These are phyloP conservation scores for Backusella liffmaniae DNA, from an alignment of 192 early-diverging fungal genomes.

Conservation along the genomic window DNA sequence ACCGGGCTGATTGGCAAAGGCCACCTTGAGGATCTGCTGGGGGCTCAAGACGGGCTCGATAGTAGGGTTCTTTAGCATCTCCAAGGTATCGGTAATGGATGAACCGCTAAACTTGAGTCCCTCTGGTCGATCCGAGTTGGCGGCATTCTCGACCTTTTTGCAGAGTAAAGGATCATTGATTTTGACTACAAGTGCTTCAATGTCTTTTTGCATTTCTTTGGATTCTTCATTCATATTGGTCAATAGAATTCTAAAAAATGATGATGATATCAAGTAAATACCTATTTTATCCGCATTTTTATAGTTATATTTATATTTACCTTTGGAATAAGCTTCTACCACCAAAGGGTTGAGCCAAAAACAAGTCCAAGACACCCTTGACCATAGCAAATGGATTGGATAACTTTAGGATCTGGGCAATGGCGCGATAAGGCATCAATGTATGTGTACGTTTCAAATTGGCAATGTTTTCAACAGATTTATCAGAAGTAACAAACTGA, in stretches of 20 bases:
- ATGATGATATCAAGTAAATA: too few relatives aligned
- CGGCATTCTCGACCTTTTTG: slow-evolving; percentile 50
- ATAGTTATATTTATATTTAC: slow-evolving; percentile 10
- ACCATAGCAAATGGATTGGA: slow-evolving; percentile 58
- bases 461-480: slow-evolving; percentile 44
- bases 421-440: slow-evolving; percentile 52
- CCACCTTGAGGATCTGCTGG: slow-evolving; percentile 34
- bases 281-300: too few relatives aligned
- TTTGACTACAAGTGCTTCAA: slow-evolving; percentile 21
- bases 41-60: slow-evolving; percentile 15
- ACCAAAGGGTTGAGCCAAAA: slow-evolving; percentile 62
- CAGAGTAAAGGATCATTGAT: slow-evolving; percentile 38
- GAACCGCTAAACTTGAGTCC: not conserved
- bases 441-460: slow-evolving; percentile 53
- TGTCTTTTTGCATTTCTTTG: slow-evolving; percentile 48
- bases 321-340: slow-evolving; percentile 51
- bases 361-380: slow-evolving; percentile 55
- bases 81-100: not conserved
- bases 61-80: not conserved
- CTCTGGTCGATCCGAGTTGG: slow-evolving; percentile 25
- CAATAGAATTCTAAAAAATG: slow-evolving; percentile 42
- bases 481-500: slow-evolving; percentile 53
- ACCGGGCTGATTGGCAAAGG: slow-evolving; percentile 15
- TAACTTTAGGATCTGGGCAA: slow-evolving; percentile 47
- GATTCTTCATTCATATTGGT: slow-evolving; percentile 52